These are phyloP conservation scores for Piper longum DNA, from an alignment of 164 flowering plant species.

Conservation along the genomic window DNA sequence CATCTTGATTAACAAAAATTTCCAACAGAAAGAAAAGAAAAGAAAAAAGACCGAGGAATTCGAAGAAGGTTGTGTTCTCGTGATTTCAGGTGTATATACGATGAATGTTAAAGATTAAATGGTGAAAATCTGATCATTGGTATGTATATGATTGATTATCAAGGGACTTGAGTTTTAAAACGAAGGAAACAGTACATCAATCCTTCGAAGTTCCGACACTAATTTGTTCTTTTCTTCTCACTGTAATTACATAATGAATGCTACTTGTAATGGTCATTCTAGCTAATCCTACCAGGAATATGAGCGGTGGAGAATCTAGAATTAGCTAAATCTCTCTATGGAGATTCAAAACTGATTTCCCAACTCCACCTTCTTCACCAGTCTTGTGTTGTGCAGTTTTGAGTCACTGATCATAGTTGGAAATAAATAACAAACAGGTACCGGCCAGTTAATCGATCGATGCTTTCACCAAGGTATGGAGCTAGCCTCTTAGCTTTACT, in stretches of 20 bases:
- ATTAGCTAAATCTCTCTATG: background rate
- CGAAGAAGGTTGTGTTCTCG: too few relatives aligned
- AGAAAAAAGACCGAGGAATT: too few relatives aligned
- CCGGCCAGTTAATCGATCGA: slow-evolving; percentile 53
- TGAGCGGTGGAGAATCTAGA: background rate
- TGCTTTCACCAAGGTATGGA: slow-evolving; percentile 71
- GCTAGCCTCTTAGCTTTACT: slow-evolving; percentile 48
- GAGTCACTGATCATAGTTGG: slow-evolving; percentile 7
- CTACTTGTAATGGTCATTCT: background rate
- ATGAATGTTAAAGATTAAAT: too few relatives aligned
- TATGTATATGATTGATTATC: too few relatives aligned
- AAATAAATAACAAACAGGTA: background rate
- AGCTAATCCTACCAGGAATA: background rate
- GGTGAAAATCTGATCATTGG: too few relatives aligned
- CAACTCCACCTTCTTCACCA: slow-evolving; percentile 77
- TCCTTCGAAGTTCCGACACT: background rate
- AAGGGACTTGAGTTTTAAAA: too few relatives aligned
- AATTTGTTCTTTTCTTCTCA: background rate
- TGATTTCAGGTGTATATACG: too few relatives aligned
- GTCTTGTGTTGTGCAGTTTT: slow-evolving; percentile 61
- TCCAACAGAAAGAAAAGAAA: too few relatives aligned
- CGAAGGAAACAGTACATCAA: background rate
- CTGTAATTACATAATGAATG: background rate
- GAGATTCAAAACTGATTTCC: slow-evolving; percentile 68
- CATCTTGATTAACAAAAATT: too few relatives aligned